Base-by-base conservation (phyloP, 495 filamentous ascomycete genomes). In the Evernia prunastri region DNA sequence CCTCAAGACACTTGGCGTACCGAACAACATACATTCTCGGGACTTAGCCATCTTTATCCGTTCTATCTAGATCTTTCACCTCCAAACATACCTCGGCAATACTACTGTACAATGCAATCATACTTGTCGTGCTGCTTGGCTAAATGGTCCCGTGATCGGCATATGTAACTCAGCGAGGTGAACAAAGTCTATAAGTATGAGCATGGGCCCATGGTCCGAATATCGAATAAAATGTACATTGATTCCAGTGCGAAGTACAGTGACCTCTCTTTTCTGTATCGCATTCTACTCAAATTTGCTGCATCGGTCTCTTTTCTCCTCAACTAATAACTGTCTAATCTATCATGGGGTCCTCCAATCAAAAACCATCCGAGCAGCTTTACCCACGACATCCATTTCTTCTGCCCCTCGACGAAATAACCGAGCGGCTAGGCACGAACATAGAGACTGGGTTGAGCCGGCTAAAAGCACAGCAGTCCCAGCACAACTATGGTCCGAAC, bases 361-460 rank as follows among this genome's bases (percentile, higher is more conserved):
- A 54, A 20, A 33, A 54, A 10, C 49, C 29, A 33, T 3, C 9
- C 23, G 49, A 18, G 13, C 69, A 70, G 45, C 58, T 53, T 25
- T 70, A 68, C 47, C 42, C 69, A 17, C 45, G 53, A 36, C 69
- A 70, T 53, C 69, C 69, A 13, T 70, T 70, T 51, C 60, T 69
- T 27, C 61, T 69, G 10, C 67, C 79, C 11, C 66, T 74, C 57
- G 71, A 82, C 63, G 78, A 88, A 71, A 78, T 86, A 59, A 77
- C 76, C 31, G 71, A 76, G 29, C 71, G 79, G 58, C 73, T 86
- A 25, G 75, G 74, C 39, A 83, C 83, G 9, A 77, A 84, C 71
- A 67, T 84, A 56, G 85, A 89, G 60, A 82, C 73, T 56, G 86
- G 86, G n/a, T 72, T 88, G 27, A 79, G 75, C 53, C 73, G 73